A percentile compares a stretch with the other conserved stretches of the same genome.
phyloP scores from a whole-genome alignment of 345 rosid genomes.

The Heritiera fomes region DNA sequence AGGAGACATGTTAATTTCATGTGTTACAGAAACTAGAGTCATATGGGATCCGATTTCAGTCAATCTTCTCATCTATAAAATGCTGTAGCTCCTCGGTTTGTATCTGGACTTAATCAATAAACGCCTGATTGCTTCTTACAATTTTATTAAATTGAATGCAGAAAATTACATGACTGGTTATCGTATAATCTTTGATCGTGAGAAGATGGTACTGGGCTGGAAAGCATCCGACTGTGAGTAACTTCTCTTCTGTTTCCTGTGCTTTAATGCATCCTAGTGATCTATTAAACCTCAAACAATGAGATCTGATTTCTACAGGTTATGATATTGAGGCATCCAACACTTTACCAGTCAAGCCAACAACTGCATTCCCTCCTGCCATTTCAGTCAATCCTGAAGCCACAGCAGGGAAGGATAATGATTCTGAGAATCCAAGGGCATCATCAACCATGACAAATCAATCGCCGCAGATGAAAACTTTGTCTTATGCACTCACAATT shows the following conservation, averaged over 20 bases:
- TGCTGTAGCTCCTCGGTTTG: neutral
- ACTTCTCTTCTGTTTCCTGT: neutral
- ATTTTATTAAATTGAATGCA: conserved; percentile 26
- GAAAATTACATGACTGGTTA: conserved; percentile 74
- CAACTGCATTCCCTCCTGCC: conserved; percentile 50
- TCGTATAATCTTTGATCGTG: conserved; percentile 53
- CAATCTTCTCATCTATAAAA: neutral
- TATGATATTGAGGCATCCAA: conserved; percentile 30
- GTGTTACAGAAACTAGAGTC: neutral
- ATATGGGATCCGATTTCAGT: neutral
- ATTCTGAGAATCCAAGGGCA: conserved; percentile 20
- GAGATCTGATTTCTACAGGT: conserved; percentile 35
- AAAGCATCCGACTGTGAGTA: conserved; percentile 54
- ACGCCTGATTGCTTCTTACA: conserved; percentile 19
- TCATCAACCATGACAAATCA: conserved; percentile 29
- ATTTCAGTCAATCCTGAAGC: conserved; percentile 57
- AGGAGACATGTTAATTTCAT: neutral
- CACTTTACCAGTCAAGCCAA: conserved; percentile 41
- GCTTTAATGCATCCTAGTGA: neutral
- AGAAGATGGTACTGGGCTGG: conserved; percentile 58
- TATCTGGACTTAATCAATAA: neutral
- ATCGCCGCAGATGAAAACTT: conserved; percentile 22
- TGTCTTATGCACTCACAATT: conserved; percentile 18
- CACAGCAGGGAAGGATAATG: conserved; percentile 34
- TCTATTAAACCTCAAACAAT: conserved; percentile 4